phyloP scores from a whole-genome alignment of 345 rosid species.

The Lepidium didymum region DNA sequence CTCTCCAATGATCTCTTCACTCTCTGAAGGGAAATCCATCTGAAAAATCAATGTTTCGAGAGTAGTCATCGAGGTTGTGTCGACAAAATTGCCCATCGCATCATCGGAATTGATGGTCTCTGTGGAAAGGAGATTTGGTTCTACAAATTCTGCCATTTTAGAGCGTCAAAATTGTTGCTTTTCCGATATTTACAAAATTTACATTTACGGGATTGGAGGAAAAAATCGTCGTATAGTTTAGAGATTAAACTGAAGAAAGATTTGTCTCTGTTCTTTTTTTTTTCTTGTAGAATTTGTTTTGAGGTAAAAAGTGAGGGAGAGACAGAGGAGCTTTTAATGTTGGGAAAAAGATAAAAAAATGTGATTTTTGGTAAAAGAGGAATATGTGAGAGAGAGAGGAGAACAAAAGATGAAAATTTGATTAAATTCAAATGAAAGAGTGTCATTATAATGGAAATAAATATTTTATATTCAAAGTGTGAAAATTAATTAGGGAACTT shows the following conservation, averaged over 20 bases:
- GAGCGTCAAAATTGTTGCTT: neutral
- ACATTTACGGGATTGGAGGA: neutral
- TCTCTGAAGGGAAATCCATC: constrained; percentile 35
- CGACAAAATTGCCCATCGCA: neutral
- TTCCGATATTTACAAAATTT: constrained; percentile 15
- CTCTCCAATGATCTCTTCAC: constrained; percentile 39
- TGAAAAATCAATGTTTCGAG: constrained; percentile 10
- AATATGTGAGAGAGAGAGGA: constrained; percentile 1
- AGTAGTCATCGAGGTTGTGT: constrained; percentile 5
- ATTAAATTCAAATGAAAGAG: constrained; percentile 5
- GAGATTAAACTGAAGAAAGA: constrained; percentile 12
- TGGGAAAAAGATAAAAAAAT: neutral
- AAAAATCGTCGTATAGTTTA: neutral
- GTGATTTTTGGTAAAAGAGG: constrained; percentile 5
- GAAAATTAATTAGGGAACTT: neutral
- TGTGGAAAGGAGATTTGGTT: constrained; percentile 13
- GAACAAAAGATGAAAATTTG: neutral
- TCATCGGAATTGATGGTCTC: constrained; percentile 15
- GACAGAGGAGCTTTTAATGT: neutral
- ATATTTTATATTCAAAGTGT: neutral
- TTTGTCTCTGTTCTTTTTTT: constrained; percentile 8
- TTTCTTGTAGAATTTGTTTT: neutral
- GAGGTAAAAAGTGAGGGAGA: neutral
- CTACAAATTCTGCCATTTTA: constrained; percentile 10
- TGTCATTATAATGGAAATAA: constrained; percentile 12